A percentile compares a stretch with the other conserved stretches of the same genome.
These are phyloP conservation scores for Tetradesmus lagerheimii DNA, from an alignment of 139 green algal genomes.

Conservation along the genomic window DNA sequence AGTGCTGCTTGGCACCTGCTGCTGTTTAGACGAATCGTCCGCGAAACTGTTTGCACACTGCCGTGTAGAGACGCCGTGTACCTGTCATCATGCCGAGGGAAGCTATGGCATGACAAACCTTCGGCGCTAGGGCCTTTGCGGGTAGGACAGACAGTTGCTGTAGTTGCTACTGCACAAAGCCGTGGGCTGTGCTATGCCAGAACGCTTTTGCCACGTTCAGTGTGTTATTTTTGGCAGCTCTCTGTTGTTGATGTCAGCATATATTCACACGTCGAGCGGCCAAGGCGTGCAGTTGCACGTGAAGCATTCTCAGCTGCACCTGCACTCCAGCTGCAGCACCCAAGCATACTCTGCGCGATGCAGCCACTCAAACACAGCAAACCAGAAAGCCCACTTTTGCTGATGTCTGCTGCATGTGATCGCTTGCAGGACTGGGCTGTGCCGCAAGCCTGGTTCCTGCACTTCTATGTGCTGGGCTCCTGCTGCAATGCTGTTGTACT, in stretches of 20 bases:
- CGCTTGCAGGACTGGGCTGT: slow-evolving; percentile 67
- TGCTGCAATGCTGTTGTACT: slow-evolving; percentile 48
- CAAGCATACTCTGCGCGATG: no score
- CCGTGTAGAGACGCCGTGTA: slow-evolving; percentile 55
- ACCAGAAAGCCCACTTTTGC: no score
- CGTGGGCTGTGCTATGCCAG: no score
- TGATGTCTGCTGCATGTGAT: neutral
- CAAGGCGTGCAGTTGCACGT: no score
- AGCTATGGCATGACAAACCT: slow-evolving; percentile 69
- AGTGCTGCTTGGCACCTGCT: neutral
- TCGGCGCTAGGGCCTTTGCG: slow-evolving; percentile 59
- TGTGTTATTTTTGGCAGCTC: no score
- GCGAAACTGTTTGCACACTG: neutral
- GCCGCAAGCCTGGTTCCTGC: slow-evolving; percentile 80
- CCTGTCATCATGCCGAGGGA: slow-evolving; percentile 60
- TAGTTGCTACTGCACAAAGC: neutral
- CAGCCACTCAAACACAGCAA: no score
- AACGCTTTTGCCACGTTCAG: no score
- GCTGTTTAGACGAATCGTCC: no score
- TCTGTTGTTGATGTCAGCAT: no score
- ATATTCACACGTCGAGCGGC: no score
- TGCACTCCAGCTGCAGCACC: no score
- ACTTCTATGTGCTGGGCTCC: slow-evolving; percentile 82
- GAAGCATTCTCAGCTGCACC: no score
- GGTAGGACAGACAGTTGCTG: slow-evolving; percentile 24